These are phyloP conservation scores for Arxiozyma slooffiae DNA, from an alignment of 1,139 yeast species.

Conservation along the genomic window DNA sequence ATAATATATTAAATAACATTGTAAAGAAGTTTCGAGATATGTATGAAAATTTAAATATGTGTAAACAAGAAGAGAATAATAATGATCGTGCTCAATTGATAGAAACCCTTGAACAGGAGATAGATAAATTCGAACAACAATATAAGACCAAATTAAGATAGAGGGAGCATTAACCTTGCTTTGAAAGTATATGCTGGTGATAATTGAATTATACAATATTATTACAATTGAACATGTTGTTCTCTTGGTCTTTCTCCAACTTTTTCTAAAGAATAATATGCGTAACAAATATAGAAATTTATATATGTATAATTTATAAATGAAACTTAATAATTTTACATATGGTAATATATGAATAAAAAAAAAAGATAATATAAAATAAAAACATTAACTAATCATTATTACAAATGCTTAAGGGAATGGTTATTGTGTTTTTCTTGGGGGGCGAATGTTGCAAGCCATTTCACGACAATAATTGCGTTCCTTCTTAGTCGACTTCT, in stretches of 20 bases:
- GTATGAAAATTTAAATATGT: slow-evolving; percentile 1
- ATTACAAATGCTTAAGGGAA: not conserved
- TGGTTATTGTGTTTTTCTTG: not conserved
- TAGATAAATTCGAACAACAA: not conserved
- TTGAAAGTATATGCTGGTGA: too few species aligned
- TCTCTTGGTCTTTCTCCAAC: too few species aligned
- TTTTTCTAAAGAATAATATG: too few species aligned
- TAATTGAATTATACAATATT: too few species aligned
- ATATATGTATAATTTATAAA: not conserved
- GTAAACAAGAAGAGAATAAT: not conserved
- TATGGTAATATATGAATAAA: not conserved
- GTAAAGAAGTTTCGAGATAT: slow-evolving; percentile 10
- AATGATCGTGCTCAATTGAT: not conserved
- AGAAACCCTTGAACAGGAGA: not conserved
- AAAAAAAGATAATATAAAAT: too few species aligned
- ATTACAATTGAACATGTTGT: too few species aligned
- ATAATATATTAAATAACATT: slow-evolving; percentile 11
- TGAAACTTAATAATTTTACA: not conserved
- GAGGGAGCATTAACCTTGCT: too few species aligned
- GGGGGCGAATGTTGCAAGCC: not conserved
- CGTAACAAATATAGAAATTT: too few species aligned
- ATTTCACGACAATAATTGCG: too few species aligned
- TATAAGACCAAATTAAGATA: not conserved
- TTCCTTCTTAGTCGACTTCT: slow-evolving; percentile 73
- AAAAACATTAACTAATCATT: not conserved